A percentile compares a stretch with the other conserved stretches of the same genome.
Evolutionary conservation across 495 filamentous ascomycete genomes (phyloP).

Genomic region (Penicillium paxilli): DNA sequence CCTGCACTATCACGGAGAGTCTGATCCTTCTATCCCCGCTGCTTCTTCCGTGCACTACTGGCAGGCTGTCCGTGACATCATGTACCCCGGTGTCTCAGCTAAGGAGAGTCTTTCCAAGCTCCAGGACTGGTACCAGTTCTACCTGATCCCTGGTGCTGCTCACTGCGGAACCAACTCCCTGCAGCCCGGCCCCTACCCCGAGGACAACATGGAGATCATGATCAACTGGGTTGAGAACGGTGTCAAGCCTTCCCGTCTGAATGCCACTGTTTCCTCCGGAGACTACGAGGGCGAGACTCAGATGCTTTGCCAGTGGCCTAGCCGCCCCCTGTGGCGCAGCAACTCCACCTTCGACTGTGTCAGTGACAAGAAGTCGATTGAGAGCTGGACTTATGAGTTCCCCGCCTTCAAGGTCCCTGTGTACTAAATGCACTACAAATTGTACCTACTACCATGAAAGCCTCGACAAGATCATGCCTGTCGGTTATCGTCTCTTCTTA

Average conservation of each 20-base stretch:
- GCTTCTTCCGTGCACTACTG: constrained; percentile 51
- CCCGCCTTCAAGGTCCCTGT: constrained; percentile 31
- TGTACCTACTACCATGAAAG: neutral
- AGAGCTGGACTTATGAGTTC: constrained; percentile 40
- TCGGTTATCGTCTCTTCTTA: too few relatives aligned
- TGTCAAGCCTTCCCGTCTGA: constrained; percentile 38
- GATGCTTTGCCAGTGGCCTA: constrained; percentile 49
- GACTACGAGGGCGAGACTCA: constrained; percentile 37
- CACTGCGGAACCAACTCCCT: constrained; percentile 48
- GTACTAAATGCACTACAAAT: constrained; percentile 9
- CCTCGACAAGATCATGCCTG: too few relatives aligned
- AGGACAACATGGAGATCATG: constrained; percentile 40
- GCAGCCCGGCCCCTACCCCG: constrained; percentile 49
- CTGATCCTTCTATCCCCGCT: constrained; percentile 48
- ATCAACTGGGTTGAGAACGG: constrained; percentile 58
- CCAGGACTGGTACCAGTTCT: constrained; percentile 55
- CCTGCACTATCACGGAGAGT: constrained; percentile 54
- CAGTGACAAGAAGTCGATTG: constrained; percentile 39
- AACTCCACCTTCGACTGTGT: constrained; percentile 44
- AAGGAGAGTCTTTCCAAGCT: constrained; percentile 37
- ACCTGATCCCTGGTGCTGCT: constrained; percentile 49
- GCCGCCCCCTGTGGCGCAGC: constrained; percentile 42
- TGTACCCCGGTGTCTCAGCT: constrained; percentile 41
- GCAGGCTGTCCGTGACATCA: constrained; percentile 48
- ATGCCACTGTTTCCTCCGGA: constrained; percentile 38